Base-by-base conservation (phyloP, 352 stramenopile genomes). In the Phytophthora multivora region DNA sequence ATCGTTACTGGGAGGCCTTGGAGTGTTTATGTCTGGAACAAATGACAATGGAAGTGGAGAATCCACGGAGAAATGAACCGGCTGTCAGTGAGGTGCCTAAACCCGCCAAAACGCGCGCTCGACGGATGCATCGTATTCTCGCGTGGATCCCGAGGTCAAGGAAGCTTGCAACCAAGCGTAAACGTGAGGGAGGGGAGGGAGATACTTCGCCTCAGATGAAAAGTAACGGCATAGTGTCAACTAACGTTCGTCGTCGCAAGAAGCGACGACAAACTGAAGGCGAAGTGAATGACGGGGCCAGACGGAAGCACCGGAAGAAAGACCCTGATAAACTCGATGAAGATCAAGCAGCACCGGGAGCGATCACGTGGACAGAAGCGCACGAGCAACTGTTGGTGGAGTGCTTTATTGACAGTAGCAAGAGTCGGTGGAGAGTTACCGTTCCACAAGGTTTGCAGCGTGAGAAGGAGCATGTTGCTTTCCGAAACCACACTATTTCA, bases 1-100 rank as follows among this genome's bases (percentile, higher is more conserved):
- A 85, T 50, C 63, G 59, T 2, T 95, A 89, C 55, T 95, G 86
- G 86, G 83, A 93, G 53, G 76, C 84, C 10, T 63, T 95, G 0
- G 80, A 95, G 51, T 92, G 86, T 36, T 59, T 93, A 0, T 93
- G 83, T 45, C 64, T 93, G 3, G 86, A 95, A 56, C 65, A 87
- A 38, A 88, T 95, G 81, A 72, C 87, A 15, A 91, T 90, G 79
- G 84, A 93, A 60, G 79, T 93, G 10, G 58, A 69, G 26, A 79
- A 77, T 15, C 80, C 80, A 9, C 65, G 65, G 12, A 73, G 59
- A 23, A 88, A 90, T 40, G 82, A 80, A 15, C 76, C 80, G 11
- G 49, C 58, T 0, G 82, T 93, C 10, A 80, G 80, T 51, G 66
- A 80, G 50, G 73, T 91, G 12, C 85, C 85, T 12, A 78, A 90